phyloP scores from a whole-genome alignment of 176 grass and related monocot genomes.

The Carex parvula region DNA sequence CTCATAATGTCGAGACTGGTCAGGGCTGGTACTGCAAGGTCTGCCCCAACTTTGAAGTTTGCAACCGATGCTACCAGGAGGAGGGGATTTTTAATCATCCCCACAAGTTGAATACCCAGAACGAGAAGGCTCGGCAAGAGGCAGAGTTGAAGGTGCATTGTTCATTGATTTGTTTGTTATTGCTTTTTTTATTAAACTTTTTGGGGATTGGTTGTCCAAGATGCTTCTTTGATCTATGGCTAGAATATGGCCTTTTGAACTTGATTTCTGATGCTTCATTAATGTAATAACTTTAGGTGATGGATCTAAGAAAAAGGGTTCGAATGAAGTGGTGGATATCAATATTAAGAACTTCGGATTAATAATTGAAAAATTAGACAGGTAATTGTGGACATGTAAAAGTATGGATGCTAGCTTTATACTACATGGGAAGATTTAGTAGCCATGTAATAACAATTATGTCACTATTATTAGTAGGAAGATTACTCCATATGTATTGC shows the following conservation, averaged over 20 bases:
- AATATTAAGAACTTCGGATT: background rate
- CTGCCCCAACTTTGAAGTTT: slow-evolving; percentile 91
- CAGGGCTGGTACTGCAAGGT: slow-evolving; percentile 89
- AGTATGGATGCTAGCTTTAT: background rate
- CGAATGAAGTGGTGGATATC: background rate
- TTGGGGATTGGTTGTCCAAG: slow-evolving; percentile 64
- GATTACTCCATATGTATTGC: background rate
- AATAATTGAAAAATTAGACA: background rate
- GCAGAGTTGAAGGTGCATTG: slow-evolving; percentile 64
- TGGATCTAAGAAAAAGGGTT: background rate
- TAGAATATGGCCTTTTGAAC: slow-evolving; percentile 46
- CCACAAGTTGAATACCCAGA: slow-evolving; percentile 88
- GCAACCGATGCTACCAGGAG: slow-evolving; percentile 78
- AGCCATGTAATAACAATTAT: background rate
- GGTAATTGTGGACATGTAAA: background rate
- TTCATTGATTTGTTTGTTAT: slow-evolving; percentile 35
- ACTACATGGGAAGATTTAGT: background rate
- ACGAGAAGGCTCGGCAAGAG: slow-evolving; percentile 70
- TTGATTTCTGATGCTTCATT: background rate
- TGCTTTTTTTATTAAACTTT: slow-evolving; percentile 81
- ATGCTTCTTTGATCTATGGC: slow-evolving; percentile 76
- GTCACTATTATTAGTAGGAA: background rate
- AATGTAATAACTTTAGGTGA: background rate
- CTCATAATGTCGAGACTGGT: slow-evolving; percentile 83
- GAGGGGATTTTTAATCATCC: slow-evolving; percentile 62